phyloP scores from a whole-genome alignment of 345 rosid genomes.

The Eucalyptus cloeziana region DNA sequence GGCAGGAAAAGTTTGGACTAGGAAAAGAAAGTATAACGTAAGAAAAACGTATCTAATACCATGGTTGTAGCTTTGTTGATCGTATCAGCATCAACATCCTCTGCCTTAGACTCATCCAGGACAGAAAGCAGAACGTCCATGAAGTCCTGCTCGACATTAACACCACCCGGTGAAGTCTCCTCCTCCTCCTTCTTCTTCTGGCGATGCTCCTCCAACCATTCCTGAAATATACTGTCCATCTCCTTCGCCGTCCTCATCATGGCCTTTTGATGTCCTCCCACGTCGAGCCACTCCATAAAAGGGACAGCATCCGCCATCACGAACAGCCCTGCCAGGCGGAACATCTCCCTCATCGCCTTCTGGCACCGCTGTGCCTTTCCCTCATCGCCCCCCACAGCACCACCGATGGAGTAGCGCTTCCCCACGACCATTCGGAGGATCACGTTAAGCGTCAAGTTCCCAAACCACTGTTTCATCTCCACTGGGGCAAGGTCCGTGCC shows the following conservation, averaged over 20 bases:
- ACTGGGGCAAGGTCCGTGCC: background rate
- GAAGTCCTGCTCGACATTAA: background rate
- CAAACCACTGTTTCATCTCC: constrained; percentile 26
- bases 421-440: constrained; percentile 6
- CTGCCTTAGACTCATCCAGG: background rate
- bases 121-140: constrained; percentile 19
- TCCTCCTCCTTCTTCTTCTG: background rate
- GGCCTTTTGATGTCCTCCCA: constrained; percentile 10
- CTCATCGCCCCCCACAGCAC: background rate
- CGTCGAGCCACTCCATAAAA: constrained; percentile 9
- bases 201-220: constrained; percentile 18
- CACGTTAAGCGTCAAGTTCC: constrained; percentile 5
- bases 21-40: background rate
- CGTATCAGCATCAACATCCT: constrained; percentile 1
- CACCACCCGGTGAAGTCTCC: background rate
- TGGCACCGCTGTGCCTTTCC: background rate
- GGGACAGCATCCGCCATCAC: constrained; percentile 20
- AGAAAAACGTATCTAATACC: background rate
- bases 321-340: constrained; percentile 4
- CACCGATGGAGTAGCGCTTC: background rate
- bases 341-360: background rate
- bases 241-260: constrained; percentile 15
- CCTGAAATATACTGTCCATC: background rate
- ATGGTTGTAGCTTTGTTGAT: constrained; percentile 13
- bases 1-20: background rate